A percentile compares a stretch with the other conserved stretches of the same genome.
phyloP scores from a whole-genome alignment of 2,329 filamentous ascomycete species.

The Epichloe sibirici region DNA sequence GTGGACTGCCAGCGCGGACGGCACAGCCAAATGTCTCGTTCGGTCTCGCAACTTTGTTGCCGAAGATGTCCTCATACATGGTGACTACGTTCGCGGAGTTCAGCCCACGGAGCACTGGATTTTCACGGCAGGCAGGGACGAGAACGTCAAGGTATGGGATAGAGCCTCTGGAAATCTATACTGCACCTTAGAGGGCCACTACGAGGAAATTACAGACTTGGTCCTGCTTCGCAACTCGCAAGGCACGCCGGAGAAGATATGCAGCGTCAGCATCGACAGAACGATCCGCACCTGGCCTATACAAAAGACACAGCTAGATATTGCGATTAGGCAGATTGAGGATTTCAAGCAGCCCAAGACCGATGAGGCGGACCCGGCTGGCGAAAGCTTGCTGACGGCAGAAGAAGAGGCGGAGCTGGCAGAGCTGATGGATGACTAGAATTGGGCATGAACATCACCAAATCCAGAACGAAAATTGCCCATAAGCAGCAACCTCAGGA shows the following conservation, averaged over 20 bases:
- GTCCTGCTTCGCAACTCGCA: conserved; percentile 40
- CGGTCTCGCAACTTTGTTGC: conserved; percentile 55
- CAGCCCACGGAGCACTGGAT: conserved; percentile 66
- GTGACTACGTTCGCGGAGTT: conserved; percentile 81
- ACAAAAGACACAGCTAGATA: conserved; percentile 43
- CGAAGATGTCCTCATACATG: conserved; percentile 65
- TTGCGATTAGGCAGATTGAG: conserved; percentile 30
- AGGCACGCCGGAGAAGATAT: conserved; percentile 36
- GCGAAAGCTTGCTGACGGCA: conserved; percentile 52
- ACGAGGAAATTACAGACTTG: conserved; percentile 80
- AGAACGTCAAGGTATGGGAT: conserved; percentile 88
- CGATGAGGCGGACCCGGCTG: conserved; percentile 31
- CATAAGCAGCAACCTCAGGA: background rate
- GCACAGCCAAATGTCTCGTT: conserved; percentile 68
- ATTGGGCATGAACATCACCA: background rate
- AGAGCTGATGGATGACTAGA: conserved; percentile 67
- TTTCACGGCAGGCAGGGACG: conserved; percentile 79
- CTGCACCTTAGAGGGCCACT: conserved; percentile 72
- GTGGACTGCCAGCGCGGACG: conserved; percentile 91
- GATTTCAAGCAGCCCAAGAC: conserved; percentile 33
- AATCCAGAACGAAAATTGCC: no score
- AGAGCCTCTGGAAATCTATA: conserved; percentile 57
- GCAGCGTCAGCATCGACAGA: conserved; percentile 81
- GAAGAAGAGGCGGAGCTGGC: conserved; percentile 91
- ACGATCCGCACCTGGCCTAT: conserved; percentile 80